phyloP scores from a whole-genome alignment of 1,139 yeast genomes.

The Blastobotrys apis region DNA sequence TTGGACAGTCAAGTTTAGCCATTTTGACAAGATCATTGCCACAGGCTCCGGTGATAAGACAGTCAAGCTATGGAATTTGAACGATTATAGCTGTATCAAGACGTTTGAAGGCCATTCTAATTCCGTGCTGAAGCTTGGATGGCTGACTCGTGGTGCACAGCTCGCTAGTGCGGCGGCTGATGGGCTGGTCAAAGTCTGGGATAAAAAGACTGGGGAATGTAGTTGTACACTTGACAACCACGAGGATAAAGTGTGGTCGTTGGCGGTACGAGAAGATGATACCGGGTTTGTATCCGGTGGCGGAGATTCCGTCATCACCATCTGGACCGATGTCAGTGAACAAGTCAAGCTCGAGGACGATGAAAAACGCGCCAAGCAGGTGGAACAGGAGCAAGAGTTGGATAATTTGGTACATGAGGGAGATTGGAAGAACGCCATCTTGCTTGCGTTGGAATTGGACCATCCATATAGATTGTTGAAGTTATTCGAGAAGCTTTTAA shows the following conservation, averaged over 20 bases:
- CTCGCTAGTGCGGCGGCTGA: constrained; percentile 88
- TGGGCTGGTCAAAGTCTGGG: constrained; percentile 92
- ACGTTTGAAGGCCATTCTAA: constrained; percentile 95
- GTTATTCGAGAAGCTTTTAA: constrained; percentile 25
- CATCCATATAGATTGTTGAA: constrained; percentile 50
- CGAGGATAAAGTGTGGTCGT: constrained; percentile 91
- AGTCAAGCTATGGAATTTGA: constrained; percentile 80
- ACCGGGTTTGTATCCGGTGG: constrained; percentile 76
- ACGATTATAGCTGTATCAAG: constrained; percentile 65
- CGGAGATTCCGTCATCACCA: constrained; percentile 86
- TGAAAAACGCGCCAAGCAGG: constrained; percentile 43
- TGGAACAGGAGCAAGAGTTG: constrained; percentile 85
- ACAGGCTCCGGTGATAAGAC: constrained; percentile 93
- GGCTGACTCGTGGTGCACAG: constrained; percentile 63
- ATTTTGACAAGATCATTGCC: constrained; percentile 63
- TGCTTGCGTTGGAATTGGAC: constrained; percentile 81
- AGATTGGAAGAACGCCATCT: constrained; percentile 86
- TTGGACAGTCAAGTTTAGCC: constrained; percentile 85
- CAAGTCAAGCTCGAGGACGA: constrained; percentile 53
- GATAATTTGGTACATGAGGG: constrained; percentile 63
- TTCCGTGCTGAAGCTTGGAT: constrained; percentile 77
- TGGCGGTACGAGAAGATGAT: constrained; percentile 54
- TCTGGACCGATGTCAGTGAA: constrained; percentile 86
- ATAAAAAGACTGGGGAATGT: constrained; percentile 68
- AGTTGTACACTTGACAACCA: constrained; percentile 84